Conservation (phyloP, 768 basidiomycete genomes). For the Leccinum longicurvipes region DNA sequence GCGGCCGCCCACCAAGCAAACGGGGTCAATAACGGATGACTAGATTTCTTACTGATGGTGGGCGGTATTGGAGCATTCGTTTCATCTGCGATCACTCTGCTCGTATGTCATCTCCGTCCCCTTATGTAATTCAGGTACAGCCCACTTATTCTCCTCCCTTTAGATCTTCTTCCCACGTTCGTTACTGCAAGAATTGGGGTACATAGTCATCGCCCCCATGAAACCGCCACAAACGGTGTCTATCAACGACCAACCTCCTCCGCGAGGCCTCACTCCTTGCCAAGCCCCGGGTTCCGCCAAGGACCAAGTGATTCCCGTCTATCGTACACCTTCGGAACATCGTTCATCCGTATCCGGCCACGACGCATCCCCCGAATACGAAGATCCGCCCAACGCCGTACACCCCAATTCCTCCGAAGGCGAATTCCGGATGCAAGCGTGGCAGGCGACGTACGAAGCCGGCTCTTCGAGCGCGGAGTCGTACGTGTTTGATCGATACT, state of each 20-base stretch:
- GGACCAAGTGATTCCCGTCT: constrained; percentile 21
- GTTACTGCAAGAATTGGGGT: constrained; percentile 60
- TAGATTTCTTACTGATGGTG: constrained; percentile 69
- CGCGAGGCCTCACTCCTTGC: not conserved
- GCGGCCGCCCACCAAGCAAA: not conserved
- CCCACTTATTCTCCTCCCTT: not conserved
- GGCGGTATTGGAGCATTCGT: constrained; percentile 74
- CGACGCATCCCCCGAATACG: constrained; percentile 39
- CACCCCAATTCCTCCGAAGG: constrained; percentile 20
- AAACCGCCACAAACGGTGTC: constrained; percentile 29
- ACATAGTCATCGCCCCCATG: constrained; percentile 37
- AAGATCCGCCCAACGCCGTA: constrained; percentile 20
- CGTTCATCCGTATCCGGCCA: constrained; percentile 24
- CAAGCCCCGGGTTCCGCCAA: constrained; percentile 22
- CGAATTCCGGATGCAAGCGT: constrained; percentile 23
- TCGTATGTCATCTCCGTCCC: constrained; percentile 44
- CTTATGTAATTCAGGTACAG: not conserved
- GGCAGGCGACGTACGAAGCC: constrained; percentile 13
- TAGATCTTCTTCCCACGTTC: constrained; percentile 82
- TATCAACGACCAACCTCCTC: constrained; percentile 9
- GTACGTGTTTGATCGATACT: constrained; percentile 28
- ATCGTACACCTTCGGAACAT: constrained; percentile 16
- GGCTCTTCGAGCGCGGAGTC: constrained; percentile 17
- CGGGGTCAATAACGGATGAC: not conserved
- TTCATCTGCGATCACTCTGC: constrained; percentile 75